phyloP scores from a whole-genome alignment of 2,329 filamentous ascomycete genomes.

The Diaporthe velutina region DNA sequence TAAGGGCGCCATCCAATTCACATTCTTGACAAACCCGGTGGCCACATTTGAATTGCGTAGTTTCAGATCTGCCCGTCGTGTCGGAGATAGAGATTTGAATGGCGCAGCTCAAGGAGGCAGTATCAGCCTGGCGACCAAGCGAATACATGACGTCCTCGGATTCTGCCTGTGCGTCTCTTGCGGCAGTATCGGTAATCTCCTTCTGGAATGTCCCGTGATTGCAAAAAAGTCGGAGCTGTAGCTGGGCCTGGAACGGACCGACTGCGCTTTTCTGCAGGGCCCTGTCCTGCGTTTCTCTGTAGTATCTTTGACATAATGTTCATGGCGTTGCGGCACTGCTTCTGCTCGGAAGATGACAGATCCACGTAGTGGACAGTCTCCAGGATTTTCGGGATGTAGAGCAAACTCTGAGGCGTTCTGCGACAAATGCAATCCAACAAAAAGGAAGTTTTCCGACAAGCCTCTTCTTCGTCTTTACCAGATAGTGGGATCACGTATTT shows the following conservation, averaged over 20 bases:
- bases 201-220: conserved; percentile 11
- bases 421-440: conserved; percentile 14
- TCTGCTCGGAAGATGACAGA: background rate
- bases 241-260: conserved; percentile 4
- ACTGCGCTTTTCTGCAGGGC: background rate
- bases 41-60: background rate
- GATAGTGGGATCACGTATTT: background rate
- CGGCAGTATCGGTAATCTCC: background rate
- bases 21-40: background rate
- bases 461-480: background rate
- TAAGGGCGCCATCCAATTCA: background rate
- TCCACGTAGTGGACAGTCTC: background rate
- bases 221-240: conserved; percentile 2
- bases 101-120: background rate
- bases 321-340: background rate
- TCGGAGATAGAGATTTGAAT: background rate
- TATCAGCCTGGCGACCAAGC: background rate
- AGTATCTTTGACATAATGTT: background rate
- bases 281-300: background rate
- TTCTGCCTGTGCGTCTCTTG: background rate
- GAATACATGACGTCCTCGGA: conserved; percentile 15
- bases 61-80: background rate
- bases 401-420: background rate
- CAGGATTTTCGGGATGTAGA: background rate
- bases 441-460: background rate